Evolutionary conservation across 768 basidiomycete species (phyloP).

Genomic region (Termitomyces bulborhizus): DNA sequence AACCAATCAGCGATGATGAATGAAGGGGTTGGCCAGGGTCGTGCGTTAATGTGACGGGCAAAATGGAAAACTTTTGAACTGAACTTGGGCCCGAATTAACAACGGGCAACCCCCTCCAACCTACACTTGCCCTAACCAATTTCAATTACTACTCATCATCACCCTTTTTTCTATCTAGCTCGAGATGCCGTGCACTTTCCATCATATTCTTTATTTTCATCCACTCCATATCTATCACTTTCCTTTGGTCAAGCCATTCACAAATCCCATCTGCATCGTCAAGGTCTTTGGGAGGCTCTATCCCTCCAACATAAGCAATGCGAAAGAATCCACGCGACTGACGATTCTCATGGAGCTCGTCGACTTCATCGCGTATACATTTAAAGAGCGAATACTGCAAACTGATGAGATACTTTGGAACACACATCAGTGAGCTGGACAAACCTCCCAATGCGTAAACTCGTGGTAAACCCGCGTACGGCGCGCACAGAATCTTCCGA

Average conservation of each 20-base stretch:
- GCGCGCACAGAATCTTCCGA: conserved; percentile 77
- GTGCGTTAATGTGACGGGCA: too few species aligned
- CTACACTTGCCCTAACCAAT: too few species aligned
- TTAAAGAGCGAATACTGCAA: conserved; percentile 61
- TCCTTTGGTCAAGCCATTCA: conserved; percentile 73
- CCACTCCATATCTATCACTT: conserved; percentile 66
- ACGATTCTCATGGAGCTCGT: conserved; percentile 35
- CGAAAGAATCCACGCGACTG: conserved; percentile 46
- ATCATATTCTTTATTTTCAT: conserved; percentile 65
- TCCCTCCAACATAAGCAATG: conserved; percentile 48
- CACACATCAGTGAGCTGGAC: conserved; percentile 13
- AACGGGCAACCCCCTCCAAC: too few species aligned
- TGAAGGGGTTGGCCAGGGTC: too few species aligned
- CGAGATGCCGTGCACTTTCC: conserved; percentile 64
- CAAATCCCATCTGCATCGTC: conserved; percentile 72
- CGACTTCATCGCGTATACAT: conserved; percentile 50
- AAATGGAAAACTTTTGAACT: too few species aligned
- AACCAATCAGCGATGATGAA: too few species aligned
- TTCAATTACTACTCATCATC: conserved; percentile 26
- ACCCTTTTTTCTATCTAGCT: conserved; percentile 40
- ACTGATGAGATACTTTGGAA: conserved; percentile 7
- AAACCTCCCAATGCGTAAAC: conserved; percentile 82
- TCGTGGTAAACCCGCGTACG: conserved; percentile 64
- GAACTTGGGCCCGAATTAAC: too few species aligned
- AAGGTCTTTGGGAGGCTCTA: conserved; percentile 58